phyloP scores from a whole-genome alignment of 2,329 filamentous ascomycete species.

The Onygenales sp. region DNA sequence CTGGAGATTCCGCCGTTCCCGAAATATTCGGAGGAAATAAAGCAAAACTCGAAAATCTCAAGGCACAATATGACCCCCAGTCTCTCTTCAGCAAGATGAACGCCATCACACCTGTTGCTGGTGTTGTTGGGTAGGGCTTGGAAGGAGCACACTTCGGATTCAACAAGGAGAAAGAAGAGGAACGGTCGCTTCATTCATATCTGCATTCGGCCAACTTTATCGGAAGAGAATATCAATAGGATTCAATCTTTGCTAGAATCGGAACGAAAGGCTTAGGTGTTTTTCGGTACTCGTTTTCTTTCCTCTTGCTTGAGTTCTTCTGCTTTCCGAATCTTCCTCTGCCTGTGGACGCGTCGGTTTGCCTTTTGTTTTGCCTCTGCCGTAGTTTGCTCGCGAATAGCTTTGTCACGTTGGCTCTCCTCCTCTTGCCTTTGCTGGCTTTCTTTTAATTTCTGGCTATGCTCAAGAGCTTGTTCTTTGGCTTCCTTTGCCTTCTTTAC shows the following conservation, averaged over 20 bases:
- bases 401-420: not conserved
- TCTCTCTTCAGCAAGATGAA: slow-evolving; percentile 40
- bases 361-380: not conserved
- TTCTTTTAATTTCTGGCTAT: not conserved
- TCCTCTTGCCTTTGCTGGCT: not conserved
- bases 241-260: not conserved
- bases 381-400: not conserved
- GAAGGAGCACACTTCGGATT: too few relatives aligned
- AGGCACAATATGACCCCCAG: slow-evolving; percentile 37
- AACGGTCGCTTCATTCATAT: too few relatives aligned
- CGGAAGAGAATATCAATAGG: too few relatives aligned
- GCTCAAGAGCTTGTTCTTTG: not conserved
- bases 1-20: slow-evolving; percentile 21
- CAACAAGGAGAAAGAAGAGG: too few relatives aligned
- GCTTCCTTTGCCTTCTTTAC: not conserved
- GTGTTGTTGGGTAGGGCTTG: not conserved
- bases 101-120: slow-evolving; percentile 17
- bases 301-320: slow-evolving; percentile 3
- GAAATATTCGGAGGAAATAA: slow-evolving; percentile 40
- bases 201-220: too few relatives aligned
- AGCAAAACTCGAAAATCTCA: slow-evolving; percentile 30
- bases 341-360: not conserved
- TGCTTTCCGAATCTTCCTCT: slow-evolving; percentile 3
- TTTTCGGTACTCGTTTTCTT: slow-evolving; percentile 4
- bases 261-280: not conserved